Evolutionary conservation across 805 yeast species (phyloP), one percentile per base, ranked within the genome.

Genomic region (Hanseniaspora mollemarum): DNA sequence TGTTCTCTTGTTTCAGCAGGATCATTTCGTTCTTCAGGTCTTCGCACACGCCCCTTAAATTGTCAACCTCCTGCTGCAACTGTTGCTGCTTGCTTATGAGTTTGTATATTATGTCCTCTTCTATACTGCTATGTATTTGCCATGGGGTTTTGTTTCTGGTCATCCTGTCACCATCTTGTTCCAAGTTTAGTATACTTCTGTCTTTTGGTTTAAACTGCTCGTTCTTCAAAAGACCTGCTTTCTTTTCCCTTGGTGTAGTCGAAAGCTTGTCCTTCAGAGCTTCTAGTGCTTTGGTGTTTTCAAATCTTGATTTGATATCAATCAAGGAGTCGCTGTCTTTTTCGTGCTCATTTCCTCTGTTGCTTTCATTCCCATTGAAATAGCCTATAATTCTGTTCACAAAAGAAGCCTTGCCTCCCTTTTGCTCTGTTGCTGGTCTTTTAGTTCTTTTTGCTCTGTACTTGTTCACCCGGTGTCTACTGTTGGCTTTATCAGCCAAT

Each of bases 281-380:
- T 13, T 45, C 35, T 4, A 45, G 22, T n/a, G 15, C 19, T 10
- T 33, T 24, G 13, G 18, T 13, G 26, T 36, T 36, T 5, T 28
- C n/a, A 18, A 45, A 45, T 38, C 49, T 45, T 21, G 49, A 45
- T 22, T 45, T 29, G 4, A 45, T 45, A 16, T 38, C 49, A 9
- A 6, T 4, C 16, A 45, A n/a, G 2, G 49, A 29, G 2, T 45
- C 49, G n/a, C 38, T 39, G 15, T 19, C n/a, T 15, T n/a, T 36
- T 13, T 16, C 19, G n/a, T 32, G 12, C 29, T 21, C 16, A 16
- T 18, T 33, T 18, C 32, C 24, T 18, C 15, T 32, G n/a, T 29
- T 37, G 10, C 18, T 25, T 21, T 29, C 38, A 22, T 45, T n/a
- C n/a, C n/a, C n/a, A n/a, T n/a, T n/a, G n/a, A n/a, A n/a, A n/a